A percentile compares a stretch with the other conserved stretches of the same genome.
Conservation (phyloP, 257 asterid genomes). For the Ehretia macrophylla region DNA sequence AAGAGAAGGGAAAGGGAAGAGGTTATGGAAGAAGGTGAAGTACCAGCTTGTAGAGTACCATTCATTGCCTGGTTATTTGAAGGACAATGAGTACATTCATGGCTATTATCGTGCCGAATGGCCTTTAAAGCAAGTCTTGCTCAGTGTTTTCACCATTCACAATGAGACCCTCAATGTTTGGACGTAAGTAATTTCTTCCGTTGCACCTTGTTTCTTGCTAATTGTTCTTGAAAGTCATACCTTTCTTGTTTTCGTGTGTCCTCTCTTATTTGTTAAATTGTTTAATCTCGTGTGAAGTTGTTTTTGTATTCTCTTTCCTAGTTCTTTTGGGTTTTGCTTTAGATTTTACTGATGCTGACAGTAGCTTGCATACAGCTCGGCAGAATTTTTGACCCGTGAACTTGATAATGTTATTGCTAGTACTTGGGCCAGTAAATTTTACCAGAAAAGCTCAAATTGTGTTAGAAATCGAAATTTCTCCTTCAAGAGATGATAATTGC, state of each 20-base stretch:
- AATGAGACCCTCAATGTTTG: slow-evolving; percentile 96
- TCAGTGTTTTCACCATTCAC: slow-evolving; percentile 86
- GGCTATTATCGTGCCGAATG: slow-evolving; percentile 82
- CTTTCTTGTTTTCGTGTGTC: not conserved
- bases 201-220: not conserved
- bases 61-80: slow-evolving; percentile 84
- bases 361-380: too few relatives aligned
- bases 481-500: too few relatives aligned
- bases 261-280: not conserved
- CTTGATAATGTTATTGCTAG: too few relatives aligned
- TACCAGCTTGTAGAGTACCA: slow-evolving; percentile 94
- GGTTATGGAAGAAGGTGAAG: slow-evolving; percentile 87
- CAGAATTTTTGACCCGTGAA: too few relatives aligned
- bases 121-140: slow-evolving; percentile 78
- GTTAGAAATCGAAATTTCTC: not conserved
- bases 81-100: slow-evolving; percentile 84
- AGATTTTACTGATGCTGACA: too few relatives aligned
- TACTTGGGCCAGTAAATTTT: too few relatives aligned
- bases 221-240: not conserved
- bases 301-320: too few relatives aligned
- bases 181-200: slow-evolving; percentile 60
- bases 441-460: not conserved
- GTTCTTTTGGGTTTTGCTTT: too few relatives aligned
- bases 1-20: slow-evolving; percentile 57
- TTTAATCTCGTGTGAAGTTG: not conserved